Base-by-base conservation (phyloP, 371 early-diverging fungal genomes). In the Lichtheimia hyalospora region DNA sequence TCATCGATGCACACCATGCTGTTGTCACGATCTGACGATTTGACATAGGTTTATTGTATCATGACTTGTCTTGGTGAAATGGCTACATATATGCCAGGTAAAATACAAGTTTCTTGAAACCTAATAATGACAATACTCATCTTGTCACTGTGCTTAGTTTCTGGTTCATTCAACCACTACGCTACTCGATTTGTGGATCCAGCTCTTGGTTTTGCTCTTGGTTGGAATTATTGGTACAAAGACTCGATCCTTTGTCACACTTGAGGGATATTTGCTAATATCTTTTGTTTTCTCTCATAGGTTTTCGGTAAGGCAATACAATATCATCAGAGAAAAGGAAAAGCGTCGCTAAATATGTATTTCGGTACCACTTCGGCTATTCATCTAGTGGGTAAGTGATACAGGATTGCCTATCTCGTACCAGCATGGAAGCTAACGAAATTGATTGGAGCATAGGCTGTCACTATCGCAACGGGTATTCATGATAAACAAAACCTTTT, bases 141-240 rank as follows among this genome's bases (percentile, higher is more conserved):
- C 42, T 61, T 44, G 49, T 21, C 18, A 27, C 2, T 20, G 10
- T 25, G 34, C 18, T 40, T 51, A 63, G 86, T 92, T 3, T 81
- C 92, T 16, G 96, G 93, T 34, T 87, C 92, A 1, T 93, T 95
- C 79, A 91, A 90, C 60, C 85, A 87, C 27, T 92, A 90, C 72
- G 93, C 90, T n/a, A 79, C 85, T 2, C 82, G 92, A 14, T 95
- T 93, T 58, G 80, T 93, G 42, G 94, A 93, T 63, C 90, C 89
- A 7, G 84, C 92, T 5, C 74, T 91, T 23, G 91, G 89, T 0
- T 92, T 92, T 71, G 88, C 92, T 28, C 75, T 93, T 27, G 94
- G 92, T 49, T 93, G 89, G 92, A 89, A 86, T 63, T 89, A 94
- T 73, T 92, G 92, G 91, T 73, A 74, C 46, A 52, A 15, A 40